Conservation (phyloP, 768 basidiomycete species). For the Naganishia randhawae region DNA sequence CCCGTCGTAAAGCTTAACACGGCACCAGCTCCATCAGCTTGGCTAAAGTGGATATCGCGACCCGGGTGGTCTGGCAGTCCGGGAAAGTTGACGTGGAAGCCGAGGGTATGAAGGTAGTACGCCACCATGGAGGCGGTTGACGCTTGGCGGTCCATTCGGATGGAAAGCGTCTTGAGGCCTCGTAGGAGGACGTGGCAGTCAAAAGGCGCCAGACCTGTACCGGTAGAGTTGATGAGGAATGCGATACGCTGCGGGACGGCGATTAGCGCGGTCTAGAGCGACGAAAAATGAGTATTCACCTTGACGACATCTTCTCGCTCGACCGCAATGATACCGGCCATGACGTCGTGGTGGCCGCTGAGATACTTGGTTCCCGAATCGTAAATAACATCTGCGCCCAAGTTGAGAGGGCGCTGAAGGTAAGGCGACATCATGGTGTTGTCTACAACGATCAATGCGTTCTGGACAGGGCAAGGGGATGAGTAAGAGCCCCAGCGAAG, state of each 20-base stretch:
- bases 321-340: conserved; percentile 93
- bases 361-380: conserved; percentile 98
- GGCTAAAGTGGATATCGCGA: conserved; percentile 80
- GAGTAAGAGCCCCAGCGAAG: background rate
- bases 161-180: conserved; percentile 89
- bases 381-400: conserved; percentile 95
- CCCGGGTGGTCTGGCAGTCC: conserved; percentile 78
- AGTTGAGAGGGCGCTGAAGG: conserved; percentile 86
- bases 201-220: conserved; percentile 90
- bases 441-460: conserved; percentile 56
- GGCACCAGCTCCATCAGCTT: conserved; percentile 85
- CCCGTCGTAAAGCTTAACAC: conserved; percentile 93
- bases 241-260: conserved; percentile 60
- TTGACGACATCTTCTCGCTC: conserved; percentile 86
- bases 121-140: conserved; percentile 76
- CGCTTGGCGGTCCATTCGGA: conserved; percentile 94
- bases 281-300: conserved; percentile 51
- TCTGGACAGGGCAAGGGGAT: conserved; percentile 13
- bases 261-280: background rate
- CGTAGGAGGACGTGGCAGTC: conserved; percentile 94
- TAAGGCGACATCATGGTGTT: conserved; percentile 99
- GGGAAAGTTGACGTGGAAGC: conserved; percentile 89
- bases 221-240: conserved; percentile 86
- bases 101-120: conserved; percentile 73
- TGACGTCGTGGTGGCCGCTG: conserved; percentile 96